Percentiles rank a stretch among this genome's conserved stretches.
phyloP scores from a whole-genome alignment of 2,329 filamentous ascomycete species.

The Xylaria sp. region DNA sequence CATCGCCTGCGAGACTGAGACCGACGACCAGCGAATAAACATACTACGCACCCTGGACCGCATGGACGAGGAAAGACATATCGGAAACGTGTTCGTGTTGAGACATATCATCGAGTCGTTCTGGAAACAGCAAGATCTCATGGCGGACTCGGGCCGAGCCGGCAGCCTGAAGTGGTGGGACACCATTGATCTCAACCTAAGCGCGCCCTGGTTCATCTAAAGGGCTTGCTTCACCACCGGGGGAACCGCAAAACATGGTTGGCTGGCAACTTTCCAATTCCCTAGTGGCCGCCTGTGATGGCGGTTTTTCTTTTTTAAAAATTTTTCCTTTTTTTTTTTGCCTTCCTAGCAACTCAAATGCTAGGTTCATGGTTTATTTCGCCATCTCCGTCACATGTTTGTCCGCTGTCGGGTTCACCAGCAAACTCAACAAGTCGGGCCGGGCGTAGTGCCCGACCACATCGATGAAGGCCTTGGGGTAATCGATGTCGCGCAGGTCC shows the following conservation, averaged over 20 bases:
- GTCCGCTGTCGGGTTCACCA: slow-evolving; percentile 44
- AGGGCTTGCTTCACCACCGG: not conserved
- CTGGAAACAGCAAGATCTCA: slow-evolving; percentile 54
- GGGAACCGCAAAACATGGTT: not conserved
- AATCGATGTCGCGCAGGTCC: slow-evolving; percentile 51
- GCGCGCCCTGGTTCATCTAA: slow-evolving; percentile 46
- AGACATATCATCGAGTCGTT: slow-evolving; percentile 50
- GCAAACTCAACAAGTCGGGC: slow-evolving; percentile 49
- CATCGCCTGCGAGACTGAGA: slow-evolving; percentile 51
- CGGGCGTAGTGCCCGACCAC: slow-evolving; percentile 46
- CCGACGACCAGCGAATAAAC: slow-evolving; percentile 48
- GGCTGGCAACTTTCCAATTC: too few relatives aligned
- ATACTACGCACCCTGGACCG: slow-evolving; percentile 49
- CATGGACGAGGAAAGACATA: slow-evolving; percentile 50
- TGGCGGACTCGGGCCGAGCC: slow-evolving; percentile 40
- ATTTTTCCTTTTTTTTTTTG: too few relatives aligned
- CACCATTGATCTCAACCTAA: slow-evolving; percentile 43
- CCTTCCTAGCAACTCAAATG: not conserved
- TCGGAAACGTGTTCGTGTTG: slow-evolving; percentile 53
- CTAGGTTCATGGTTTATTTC: slow-evolving; percentile 34
- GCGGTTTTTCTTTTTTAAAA: not conserved
- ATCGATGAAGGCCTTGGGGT: slow-evolving; percentile 48
- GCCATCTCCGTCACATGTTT: slow-evolving; percentile 40
- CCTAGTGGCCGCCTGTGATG: not conserved
- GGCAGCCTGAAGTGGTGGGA: slow-evolving; percentile 48